A percentile compares a stretch with the other conserved stretches of the same genome.
These are phyloP conservation scores for Coemansia sp. DNA, from an alignment of 192 early-diverging fungal genomes.

Conservation along the genomic window DNA sequence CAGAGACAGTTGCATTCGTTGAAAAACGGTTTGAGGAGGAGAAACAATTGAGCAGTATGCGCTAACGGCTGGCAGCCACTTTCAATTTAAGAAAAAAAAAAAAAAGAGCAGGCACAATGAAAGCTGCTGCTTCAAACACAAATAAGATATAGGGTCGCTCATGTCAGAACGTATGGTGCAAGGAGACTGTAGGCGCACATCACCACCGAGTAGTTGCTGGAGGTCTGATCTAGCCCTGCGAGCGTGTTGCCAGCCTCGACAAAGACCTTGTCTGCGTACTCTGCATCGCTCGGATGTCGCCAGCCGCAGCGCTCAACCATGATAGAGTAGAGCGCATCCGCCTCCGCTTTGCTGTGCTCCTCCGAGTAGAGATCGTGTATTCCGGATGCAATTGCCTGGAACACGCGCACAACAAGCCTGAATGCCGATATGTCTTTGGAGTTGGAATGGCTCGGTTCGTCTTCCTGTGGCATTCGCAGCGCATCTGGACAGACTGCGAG, in stretches of 20 bases:
- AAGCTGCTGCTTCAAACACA: neutral
- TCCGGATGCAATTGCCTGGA: conserved; percentile 46
- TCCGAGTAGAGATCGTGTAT: conserved; percentile 50
- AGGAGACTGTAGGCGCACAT: conserved; percentile 46
- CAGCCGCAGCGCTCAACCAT: conserved; percentile 47
- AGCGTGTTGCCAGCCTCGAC: conserved; percentile 32
- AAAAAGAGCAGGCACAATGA: neutral
- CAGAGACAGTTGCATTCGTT: conserved; percentile 33
- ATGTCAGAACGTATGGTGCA: conserved; percentile 29
- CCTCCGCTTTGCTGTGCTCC: conserved; percentile 34
- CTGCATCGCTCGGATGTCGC: conserved; percentile 43
- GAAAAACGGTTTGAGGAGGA: conserved; percentile 41
- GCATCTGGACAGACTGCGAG: conserved; percentile 41
- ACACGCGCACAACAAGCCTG: conserved; percentile 37
- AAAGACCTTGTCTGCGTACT: conserved; percentile 48
- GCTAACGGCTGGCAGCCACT: conserved; percentile 8
- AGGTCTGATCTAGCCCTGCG: conserved; percentile 12
- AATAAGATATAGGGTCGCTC: neutral
- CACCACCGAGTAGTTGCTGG: conserved; percentile 33
- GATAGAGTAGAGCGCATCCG: conserved; percentile 43
- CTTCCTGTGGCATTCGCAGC: conserved; percentile 17
- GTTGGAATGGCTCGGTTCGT: neutral
- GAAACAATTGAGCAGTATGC: conserved; percentile 38
- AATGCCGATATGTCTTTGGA: conserved; percentile 9
- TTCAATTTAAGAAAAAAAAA: neutral